Base-by-base conservation (phyloP, 140 eudicot species). In the Senecio squalidus region DNA sequence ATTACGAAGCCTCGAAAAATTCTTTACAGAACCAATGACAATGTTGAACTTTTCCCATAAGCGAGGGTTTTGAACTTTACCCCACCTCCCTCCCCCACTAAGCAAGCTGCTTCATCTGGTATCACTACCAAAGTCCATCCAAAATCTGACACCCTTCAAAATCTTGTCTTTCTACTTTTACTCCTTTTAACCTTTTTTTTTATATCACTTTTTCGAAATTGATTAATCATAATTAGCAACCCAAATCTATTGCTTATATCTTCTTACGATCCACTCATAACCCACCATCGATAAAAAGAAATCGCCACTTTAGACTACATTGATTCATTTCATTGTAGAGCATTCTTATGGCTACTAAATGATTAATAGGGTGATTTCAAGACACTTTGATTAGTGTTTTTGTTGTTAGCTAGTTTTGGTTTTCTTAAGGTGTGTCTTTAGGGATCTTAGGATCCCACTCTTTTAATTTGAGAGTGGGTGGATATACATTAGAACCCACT, bases 271-370 rank as follows among this genome's bases (percentile, higher is more conserved):
- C 67, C 66, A 74, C 64, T 67, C 60, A 61, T 59, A 69, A 75
- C 56, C 72, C 80, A 68, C 80, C 44, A 68, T 39, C 63, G 54
- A 69, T 28, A 40, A 59, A 40, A 65, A 38, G 18, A 25, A 57
- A 46, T 10, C 34, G 36, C 48, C 40, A 38, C 71, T 64, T 72
- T 56, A 63, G 7, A 63, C 39, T 47, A 63, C 51, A 71, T 49
- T 55, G 22, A 55, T 65, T 57, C 52, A n/a, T n/a, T n/a, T n/a
- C n/a, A 55, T 54, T 54, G n/a, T 56, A 22, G 66, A 56, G 71
- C 77, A 54, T 60, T 50, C 77, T 71, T 59, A 71, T 71, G 71
- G 33, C 60, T 55, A 55, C 60, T 45, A 55, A 63, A 71, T 71
- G 71, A 71, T 71, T 63, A 54, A 71, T 31, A 36, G 51, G 39